Evolutionary conservation across 2,329 filamentous ascomycete species (phyloP).

Genomic region (Cadophora gregata): DNA sequence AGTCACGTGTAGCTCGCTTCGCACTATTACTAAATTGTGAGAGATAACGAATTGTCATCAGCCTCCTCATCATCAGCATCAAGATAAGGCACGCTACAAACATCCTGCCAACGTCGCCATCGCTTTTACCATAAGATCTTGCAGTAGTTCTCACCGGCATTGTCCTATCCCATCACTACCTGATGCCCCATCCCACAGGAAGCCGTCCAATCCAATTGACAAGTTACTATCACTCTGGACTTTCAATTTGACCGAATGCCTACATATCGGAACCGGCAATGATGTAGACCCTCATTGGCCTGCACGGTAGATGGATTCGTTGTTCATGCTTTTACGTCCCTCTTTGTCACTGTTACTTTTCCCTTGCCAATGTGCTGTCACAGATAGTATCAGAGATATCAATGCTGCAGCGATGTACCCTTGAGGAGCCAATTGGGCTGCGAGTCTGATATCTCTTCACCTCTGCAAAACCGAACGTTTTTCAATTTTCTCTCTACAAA

Average conservation of each 20-base stretch:
- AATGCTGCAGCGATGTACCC: conserved; percentile 9
- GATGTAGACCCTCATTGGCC: conserved; percentile 2
- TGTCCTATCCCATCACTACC: conserved; percentile 3
- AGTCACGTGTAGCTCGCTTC: conserved; percentile 2
- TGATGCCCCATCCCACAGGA: background rate
- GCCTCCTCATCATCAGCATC: background rate
- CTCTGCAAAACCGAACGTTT: background rate
- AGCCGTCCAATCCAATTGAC: conserved; percentile 12
- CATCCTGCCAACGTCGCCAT: background rate
- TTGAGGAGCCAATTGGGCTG: background rate
- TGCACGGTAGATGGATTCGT: background rate
- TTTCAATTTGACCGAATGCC: background rate
- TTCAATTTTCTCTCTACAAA: background rate
- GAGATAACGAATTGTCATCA: conserved; percentile 14
- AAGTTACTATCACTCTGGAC: background rate
- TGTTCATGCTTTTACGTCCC: conserved; percentile 11
- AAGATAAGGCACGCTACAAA: conserved; percentile 7
- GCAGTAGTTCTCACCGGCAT: conserved; percentile 1
- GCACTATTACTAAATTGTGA: conserved; percentile 10
- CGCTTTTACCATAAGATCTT: background rate
- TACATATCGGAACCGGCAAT: background rate
- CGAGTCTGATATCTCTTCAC: conserved; percentile 2
- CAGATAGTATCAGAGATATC: conserved; percentile 4
- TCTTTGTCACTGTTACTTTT: conserved; percentile 14
- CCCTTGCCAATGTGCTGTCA: conserved; percentile 8